These are phyloP conservation scores for Arxiozyma slooffiae DNA, from an alignment of 1,139 yeast genomes.

Conservation along the genomic window DNA sequence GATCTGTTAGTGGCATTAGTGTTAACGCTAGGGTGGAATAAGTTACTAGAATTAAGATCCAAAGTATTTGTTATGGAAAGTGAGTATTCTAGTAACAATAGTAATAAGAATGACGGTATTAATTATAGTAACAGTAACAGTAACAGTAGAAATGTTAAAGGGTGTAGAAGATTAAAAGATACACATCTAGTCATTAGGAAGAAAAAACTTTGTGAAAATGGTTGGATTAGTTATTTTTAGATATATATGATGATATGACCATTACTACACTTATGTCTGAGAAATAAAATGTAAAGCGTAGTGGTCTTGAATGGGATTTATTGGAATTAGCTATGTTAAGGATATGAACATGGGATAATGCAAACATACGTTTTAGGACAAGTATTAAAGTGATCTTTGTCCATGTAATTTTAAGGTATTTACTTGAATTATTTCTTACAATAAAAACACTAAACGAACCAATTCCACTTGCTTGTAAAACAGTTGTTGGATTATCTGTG, in stretches of 20 bases:
- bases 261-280: slow-evolving; percentile 69
- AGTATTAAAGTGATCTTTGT: slow-evolving; percentile 70
- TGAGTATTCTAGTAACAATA: slow-evolving; percentile 40
- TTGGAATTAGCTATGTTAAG: slow-evolving; percentile 75
- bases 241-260: slow-evolving; percentile 78
- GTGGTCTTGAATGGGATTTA: slow-evolving; percentile 89
- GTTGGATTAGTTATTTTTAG: slow-evolving; percentile 82
- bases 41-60: slow-evolving; percentile 68
- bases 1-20: slow-evolving; percentile 57
- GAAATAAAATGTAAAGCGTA: slow-evolving; percentile 62
- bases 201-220: slow-evolving; percentile 86
- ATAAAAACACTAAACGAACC: slow-evolving; percentile 13
- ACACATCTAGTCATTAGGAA: slow-evolving; percentile 36
- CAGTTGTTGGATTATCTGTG: slow-evolving; percentile 27
- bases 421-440: slow-evolving; percentile 30
- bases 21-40: slow-evolving; percentile 77
- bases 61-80: slow-evolving; percentile 92
- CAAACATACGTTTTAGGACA: slow-evolving; percentile 68
- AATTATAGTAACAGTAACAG: not conserved
- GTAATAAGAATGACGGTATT: not conserved
- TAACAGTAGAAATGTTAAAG: not conserved
- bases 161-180: slow-evolving; percentile 5
- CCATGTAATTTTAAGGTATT: slow-evolving; percentile 36
- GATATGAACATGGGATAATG: slow-evolving; percentile 69
- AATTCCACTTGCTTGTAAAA: slow-evolving; percentile 24